Conservation (phyloP, 331 rosid genomes). For the Malus hybrid region DNA sequence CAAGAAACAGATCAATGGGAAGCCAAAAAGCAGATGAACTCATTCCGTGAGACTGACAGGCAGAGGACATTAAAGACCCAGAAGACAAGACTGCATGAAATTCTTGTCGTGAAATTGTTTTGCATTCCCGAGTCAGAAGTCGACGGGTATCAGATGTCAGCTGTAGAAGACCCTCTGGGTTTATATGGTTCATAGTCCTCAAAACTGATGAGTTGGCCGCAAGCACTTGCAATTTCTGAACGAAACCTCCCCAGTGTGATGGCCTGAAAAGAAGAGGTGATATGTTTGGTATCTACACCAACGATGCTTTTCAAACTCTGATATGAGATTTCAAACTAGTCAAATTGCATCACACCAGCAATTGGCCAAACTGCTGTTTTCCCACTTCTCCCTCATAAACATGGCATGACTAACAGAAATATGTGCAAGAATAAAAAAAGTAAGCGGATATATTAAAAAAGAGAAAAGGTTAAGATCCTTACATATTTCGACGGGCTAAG, state of each 20-base stretch:
- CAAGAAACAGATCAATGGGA: slow-evolving; percentile 88
- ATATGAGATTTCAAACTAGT: background rate
- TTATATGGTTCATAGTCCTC: slow-evolving; percentile 46
- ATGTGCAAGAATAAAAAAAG: slow-evolving; percentile 7
- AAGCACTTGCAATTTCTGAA: slow-evolving; percentile 48
- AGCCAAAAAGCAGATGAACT: slow-evolving; percentile 73
- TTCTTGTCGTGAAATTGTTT: slow-evolving; percentile 39
- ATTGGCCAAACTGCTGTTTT: background rate
- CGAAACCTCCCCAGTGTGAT: slow-evolving; percentile 58
- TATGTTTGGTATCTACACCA: background rate
- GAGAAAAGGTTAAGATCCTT: slow-evolving; percentile 17
- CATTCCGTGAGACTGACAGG: slow-evolving; percentile 51
- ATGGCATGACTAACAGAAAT: background rate
- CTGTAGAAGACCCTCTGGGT: slow-evolving; percentile 51
- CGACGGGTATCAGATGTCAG: slow-evolving; percentile 36
- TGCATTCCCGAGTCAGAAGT: slow-evolving; percentile 41
- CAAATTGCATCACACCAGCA: background rate
- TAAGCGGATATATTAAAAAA: background rate
- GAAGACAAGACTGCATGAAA: slow-evolving; percentile 56
- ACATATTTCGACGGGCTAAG: slow-evolving; percentile 71
- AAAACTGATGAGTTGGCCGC: slow-evolving; percentile 51
- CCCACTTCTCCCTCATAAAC: slow-evolving; percentile 11
- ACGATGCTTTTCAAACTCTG: background rate
- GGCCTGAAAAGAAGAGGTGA: slow-evolving; percentile 42
- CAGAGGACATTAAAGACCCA: slow-evolving; percentile 41